A percentile compares a stretch with the other conserved stretches of the same genome.
phyloP scores from a whole-genome alignment of 345 rosid species.

The Sisymbrium altissimum region DNA sequence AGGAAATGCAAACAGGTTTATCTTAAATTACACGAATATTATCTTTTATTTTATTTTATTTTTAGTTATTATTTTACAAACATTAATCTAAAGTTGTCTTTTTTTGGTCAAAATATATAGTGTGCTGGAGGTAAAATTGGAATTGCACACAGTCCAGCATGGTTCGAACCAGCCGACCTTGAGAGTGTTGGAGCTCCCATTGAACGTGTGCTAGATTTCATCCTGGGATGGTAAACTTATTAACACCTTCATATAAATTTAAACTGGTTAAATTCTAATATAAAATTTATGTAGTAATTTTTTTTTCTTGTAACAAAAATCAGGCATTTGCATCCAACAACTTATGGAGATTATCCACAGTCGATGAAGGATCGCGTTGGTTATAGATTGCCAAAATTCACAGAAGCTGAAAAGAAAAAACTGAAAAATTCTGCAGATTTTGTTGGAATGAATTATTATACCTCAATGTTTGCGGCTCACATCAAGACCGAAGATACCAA shows the following conservation, averaged over 20 bases:
- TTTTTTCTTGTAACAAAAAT: not conserved
- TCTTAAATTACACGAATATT: not conserved
- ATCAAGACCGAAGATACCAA: not conserved
- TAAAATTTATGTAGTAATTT: not conserved
- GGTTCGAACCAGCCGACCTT: constrained; percentile 34
- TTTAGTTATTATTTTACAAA: not conserved
- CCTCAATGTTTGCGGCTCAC: constrained; percentile 19
- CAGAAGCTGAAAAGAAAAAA: constrained; percentile 26
- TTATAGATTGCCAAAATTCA: constrained; percentile 43
- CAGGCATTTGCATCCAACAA: constrained; percentile 46
- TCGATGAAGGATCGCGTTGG: constrained; percentile 41
- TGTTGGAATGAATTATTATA: constrained; percentile 49
- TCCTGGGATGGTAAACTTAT: constrained; percentile 30
- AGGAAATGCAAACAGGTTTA: constrained; percentile 27
- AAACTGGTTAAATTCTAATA: not conserved
- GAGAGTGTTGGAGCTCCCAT: constrained; percentile 12
- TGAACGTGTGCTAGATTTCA: constrained; percentile 34
- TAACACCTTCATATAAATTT: not conserved
- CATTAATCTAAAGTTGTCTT: not conserved
- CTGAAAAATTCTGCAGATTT: constrained; percentile 44
- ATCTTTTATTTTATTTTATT: not conserved
- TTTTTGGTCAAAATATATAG: not conserved
- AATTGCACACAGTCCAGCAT: constrained; percentile 36
- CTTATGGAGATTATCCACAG: constrained; percentile 48
- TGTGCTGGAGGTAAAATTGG: constrained; percentile 34